These are phyloP conservation scores for Pisolithus sp. DNA, from an alignment of 768 basidiomycete species.

Conservation along the genomic window DNA sequence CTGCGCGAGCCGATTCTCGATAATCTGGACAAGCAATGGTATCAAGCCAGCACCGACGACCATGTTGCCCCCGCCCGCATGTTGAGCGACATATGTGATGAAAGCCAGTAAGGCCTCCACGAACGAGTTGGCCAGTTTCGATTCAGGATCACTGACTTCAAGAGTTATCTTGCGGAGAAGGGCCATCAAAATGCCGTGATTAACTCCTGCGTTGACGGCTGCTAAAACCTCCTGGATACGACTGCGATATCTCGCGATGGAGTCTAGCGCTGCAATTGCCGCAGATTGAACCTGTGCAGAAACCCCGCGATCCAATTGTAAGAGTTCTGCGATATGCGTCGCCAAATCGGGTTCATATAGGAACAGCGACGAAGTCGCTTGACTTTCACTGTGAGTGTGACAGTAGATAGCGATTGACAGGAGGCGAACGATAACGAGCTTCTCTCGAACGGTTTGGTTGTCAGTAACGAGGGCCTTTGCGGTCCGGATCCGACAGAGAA, in stretches of 20 bases:
- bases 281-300: slow-evolving; percentile 72
- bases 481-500: slow-evolving; percentile 79
- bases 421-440: slow-evolving; percentile 74
- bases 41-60: slow-evolving; percentile 91
- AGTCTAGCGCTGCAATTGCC: slow-evolving; percentile 86
- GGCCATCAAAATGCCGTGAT: slow-evolving; percentile 91
- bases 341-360: slow-evolving; percentile 94
- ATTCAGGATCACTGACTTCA: slow-evolving; percentile 63
- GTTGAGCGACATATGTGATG: slow-evolving; percentile 80
- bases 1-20: slow-evolving; percentile 67
- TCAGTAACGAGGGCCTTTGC: slow-evolving; percentile 61
- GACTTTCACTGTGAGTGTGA: slow-evolving; percentile 75
- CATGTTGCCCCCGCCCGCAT: slow-evolving; percentile 85
- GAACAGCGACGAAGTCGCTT: slow-evolving; percentile 77
- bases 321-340: slow-evolving; percentile 78
- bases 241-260: slow-evolving; percentile 75
- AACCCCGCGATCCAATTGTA: slow-evolving; percentile 73
- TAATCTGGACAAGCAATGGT: slow-evolving; percentile 81
- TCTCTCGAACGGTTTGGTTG: slow-evolving; percentile 60
- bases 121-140: slow-evolving; percentile 63
- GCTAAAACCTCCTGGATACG: slow-evolving; percentile 84
- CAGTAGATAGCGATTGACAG: slow-evolving; percentile 88
- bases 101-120: slow-evolving; percentile 83
- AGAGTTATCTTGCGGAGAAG: slow-evolving; percentile 75
- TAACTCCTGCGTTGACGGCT: slow-evolving; percentile 90